phyloP scores from a whole-genome alignment of 768 basidiomycete species.

The Chlorophyllum brunneum region DNA sequence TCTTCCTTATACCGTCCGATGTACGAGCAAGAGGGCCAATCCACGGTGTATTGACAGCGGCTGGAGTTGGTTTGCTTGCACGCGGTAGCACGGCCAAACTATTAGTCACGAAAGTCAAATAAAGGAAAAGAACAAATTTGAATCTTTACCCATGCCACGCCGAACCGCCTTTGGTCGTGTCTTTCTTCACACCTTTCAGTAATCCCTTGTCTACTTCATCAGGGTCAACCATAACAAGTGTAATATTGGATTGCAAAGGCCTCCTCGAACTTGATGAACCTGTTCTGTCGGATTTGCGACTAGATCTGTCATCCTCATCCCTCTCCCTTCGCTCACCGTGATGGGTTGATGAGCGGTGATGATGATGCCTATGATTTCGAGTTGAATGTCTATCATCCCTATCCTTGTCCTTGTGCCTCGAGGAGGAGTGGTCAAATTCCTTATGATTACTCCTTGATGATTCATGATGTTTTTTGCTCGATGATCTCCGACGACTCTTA shows the following conservation, averaged over 20 bases:
- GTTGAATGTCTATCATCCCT: conserved; percentile 16
- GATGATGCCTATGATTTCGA: neutral
- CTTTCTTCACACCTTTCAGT: neutral
- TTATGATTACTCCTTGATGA: conserved; percentile 14
- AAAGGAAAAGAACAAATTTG: neutral
- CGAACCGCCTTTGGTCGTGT: neutral
- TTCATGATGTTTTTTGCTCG: conserved; percentile 3
- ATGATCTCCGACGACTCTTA: conserved; percentile 5
- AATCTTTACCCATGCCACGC: conserved; percentile 42
- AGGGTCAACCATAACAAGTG: conserved; percentile 34
- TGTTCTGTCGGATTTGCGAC: conserved; percentile 9
- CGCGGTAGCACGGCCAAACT: conserved; percentile 26
- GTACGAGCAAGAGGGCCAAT: conserved; percentile 35
- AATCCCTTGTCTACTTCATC: conserved; percentile 22
- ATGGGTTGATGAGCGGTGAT: conserved; percentile 7
- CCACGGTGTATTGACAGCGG: conserved; percentile 33
- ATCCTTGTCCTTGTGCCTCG: conserved; percentile 16
- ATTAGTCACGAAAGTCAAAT: neutral
- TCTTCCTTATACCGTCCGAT: conserved; percentile 19
- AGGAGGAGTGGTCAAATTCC: conserved; percentile 11
- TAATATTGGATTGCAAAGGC: conserved; percentile 23
- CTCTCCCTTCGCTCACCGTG: conserved; percentile 16
- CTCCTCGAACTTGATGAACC: conserved; percentile 14
- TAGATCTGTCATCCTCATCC: conserved; percentile 19
- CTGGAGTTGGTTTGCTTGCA: conserved; percentile 17